phyloP scores from a whole-genome alignment of 2,329 filamentous ascomycete genomes.

The Davidsoniella virescens region DNA sequence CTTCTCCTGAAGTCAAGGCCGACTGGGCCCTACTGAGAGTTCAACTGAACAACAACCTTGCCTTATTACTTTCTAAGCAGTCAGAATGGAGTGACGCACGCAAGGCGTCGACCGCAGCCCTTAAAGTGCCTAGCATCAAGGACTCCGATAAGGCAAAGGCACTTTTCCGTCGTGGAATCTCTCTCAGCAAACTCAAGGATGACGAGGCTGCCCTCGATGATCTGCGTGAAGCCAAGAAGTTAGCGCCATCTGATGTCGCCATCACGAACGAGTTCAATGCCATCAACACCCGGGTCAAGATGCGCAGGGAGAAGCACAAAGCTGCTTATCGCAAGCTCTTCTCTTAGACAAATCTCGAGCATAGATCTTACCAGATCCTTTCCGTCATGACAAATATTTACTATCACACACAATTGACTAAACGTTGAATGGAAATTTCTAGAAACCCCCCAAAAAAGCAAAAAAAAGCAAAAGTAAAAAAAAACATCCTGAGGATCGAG shows the following conservation, averaged over 20 bases:
- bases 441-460: no score
- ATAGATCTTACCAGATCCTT: slow-evolving; percentile 12
- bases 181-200: slow-evolving; percentile 62
- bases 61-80: slow-evolving; percentile 72
- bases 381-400: not conserved
- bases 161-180: slow-evolving; percentile 64
- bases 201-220: slow-evolving; percentile 66
- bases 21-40: slow-evolving; percentile 63
- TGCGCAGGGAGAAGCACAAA: slow-evolving; percentile 73
- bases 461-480: not conserved
- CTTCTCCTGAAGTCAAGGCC: slow-evolving; percentile 48
- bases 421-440: not conserved
- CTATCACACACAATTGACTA: not conserved
- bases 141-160: slow-evolving; percentile 80
- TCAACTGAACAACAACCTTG: slow-evolving; percentile 74
- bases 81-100: slow-evolving; percentile 53
- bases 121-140: slow-evolving; percentile 47
- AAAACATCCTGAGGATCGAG: no score
- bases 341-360: slow-evolving; percentile 17
- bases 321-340: slow-evolving; percentile 90
- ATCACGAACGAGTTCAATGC: slow-evolving; percentile 57
- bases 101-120: slow-evolving; percentile 54
- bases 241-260: slow-evolving; percentile 59
- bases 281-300: slow-evolving; percentile 63
- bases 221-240: slow-evolving; percentile 56